phyloP scores from a whole-genome alignment of 805 yeast genomes.

The Martiniozyma abietophila region DNA sequence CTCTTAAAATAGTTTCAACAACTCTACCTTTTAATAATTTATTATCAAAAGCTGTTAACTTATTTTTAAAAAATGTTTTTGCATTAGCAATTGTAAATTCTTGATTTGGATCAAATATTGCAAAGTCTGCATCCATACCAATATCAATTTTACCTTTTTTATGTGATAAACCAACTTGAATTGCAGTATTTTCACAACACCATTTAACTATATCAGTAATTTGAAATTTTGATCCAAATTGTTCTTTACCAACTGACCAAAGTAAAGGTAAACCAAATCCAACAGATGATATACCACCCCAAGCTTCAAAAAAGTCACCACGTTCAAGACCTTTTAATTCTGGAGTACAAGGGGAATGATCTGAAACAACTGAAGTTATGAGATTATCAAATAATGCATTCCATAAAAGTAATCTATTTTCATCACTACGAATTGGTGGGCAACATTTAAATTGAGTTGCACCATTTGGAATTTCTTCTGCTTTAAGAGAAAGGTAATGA shows the following conservation, averaged over 20 bases:
- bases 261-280: conserved; percentile 83
- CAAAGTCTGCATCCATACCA: conserved; percentile 86
- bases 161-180: conserved; percentile 69
- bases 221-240: conserved; percentile 15
- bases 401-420: conserved; percentile 71
- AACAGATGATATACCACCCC: conserved; percentile 95
- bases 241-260: conserved; percentile 60
- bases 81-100: conserved; percentile 42
- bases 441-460: conserved; percentile 87
- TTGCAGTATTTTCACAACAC: conserved; percentile 79
- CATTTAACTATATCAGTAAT: conserved; percentile 60
- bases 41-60: conserved; percentile 82
- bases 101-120: conserved; percentile 62
- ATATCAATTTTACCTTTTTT: conserved; percentile 61
- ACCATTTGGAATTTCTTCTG: conserved; percentile 70
- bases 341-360: conserved; percentile 95
- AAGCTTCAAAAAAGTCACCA: conserved; percentile 85
- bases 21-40: conserved; percentile 61
- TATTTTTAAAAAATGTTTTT: conserved; percentile 68
- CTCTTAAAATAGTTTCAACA: conserved; percentile 71
- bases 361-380: conserved; percentile 83
- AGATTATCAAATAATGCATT: conserved; percentile 55
- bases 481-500: conserved; percentile 72
- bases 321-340: conserved; percentile 70
- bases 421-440: conserved; percentile 81